phyloP scores from a whole-genome alignment of 139 green algal species.

The Chlamydomonas asymmetrica region DNA sequence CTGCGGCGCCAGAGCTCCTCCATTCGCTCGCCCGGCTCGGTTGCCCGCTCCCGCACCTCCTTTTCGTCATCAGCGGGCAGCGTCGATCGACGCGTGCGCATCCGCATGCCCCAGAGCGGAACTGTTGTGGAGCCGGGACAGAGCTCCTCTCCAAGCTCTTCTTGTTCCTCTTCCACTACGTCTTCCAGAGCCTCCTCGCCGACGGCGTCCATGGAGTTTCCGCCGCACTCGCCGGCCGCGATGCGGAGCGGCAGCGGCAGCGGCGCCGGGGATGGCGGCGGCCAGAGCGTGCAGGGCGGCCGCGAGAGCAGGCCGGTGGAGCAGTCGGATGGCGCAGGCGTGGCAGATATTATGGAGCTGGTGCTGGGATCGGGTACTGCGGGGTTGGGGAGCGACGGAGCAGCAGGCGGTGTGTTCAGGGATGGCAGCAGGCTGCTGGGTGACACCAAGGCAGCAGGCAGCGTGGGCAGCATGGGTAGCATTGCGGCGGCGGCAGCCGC shows the following conservation, averaged over 20 bases:
- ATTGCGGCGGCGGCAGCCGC: background rate
- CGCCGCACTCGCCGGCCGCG: background rate
- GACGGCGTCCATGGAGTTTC: background rate
- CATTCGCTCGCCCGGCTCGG: background rate
- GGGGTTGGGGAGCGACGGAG: background rate
- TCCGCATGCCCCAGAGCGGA: conserved; percentile 13
- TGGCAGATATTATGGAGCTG: conserved; percentile 8
- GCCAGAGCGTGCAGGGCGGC: background rate
- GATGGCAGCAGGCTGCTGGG: background rate
- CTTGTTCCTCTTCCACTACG: too few species aligned
- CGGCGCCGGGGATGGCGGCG: background rate
- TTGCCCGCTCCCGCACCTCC: background rate
- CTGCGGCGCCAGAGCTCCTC: background rate
- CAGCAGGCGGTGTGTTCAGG: too few species aligned
- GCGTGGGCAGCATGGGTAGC: background rate
- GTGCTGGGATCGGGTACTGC: background rate
- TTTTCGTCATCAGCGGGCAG: background rate
- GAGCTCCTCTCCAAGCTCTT: too few species aligned
- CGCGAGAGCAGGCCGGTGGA: background rate
- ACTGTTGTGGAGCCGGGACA: conserved; percentile 17
- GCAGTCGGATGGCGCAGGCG: too few species aligned
- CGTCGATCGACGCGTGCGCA: conserved; percentile 10
- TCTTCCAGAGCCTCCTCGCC: too few species aligned
- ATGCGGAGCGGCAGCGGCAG: background rate
- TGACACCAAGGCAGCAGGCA: background rate